Base-by-base conservation (phyloP, 2,329 filamentous ascomycete species). In the Canariomyces notabilis region DNA sequence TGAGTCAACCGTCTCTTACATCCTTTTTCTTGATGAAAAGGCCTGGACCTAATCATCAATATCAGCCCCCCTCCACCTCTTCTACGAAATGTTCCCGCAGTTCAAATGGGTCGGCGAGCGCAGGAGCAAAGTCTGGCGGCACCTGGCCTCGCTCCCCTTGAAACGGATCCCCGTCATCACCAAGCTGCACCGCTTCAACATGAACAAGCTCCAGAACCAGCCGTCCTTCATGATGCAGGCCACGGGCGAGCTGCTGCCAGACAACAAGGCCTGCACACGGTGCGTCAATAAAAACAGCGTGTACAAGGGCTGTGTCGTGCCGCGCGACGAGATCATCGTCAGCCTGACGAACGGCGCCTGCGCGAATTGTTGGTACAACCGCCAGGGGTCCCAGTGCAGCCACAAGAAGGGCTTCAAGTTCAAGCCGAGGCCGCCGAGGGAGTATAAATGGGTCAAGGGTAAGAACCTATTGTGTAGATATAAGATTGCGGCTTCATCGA, bases 341-440 rank as follows among this genome's bases (percentile, higher is more conserved):
- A 2, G 22, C 1, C 5, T 31, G 2, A 48, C 47, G 5, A 18
- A 21, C 8, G 51, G 49, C n/a, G 46, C 49, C 22, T 56, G 53
- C 34, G 53, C 47, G 18, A 49, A 43, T 32, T 56, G 53, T 34
- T 56, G 47, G 51, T 56, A 54, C 31, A 26, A 33, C 15, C 48
- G 52, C 14, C 35, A 43, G n/a, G 53, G 52, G 1, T 56, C 31
- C 0, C 7, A 16, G 2, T 56, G 53, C 42, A 38, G 34, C 9
- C n/a, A n/a, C n/a, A n/a, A n/a, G n/a, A n/a, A n/a, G n/a, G n/a
- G n/a, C n/a, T 32, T 54, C n/a, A 45, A 49, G 9, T 12, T 16
- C 23, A 19, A 18, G 11, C 14, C 23, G 14, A 21, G 3, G 37
- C 6, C 15, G 11, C 16, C 15, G 3, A 9, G 2, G 4, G 6